phyloP scores from a whole-genome alignment of 139 green algal genomes.

The Chlorella sp. region DNA sequence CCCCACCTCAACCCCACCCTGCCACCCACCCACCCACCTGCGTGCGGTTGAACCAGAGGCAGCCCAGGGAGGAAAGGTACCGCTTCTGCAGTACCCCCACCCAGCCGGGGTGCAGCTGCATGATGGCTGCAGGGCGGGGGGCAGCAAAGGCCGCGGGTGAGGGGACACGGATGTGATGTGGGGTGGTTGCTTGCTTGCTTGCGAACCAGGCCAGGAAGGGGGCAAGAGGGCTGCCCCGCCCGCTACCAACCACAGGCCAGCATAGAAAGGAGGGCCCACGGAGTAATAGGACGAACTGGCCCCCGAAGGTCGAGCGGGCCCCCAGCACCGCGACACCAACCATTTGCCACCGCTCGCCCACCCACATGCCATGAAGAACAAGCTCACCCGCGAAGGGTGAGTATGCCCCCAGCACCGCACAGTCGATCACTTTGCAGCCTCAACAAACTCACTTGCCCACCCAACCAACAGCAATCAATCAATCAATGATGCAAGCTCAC shows the following conservation, averaged over 20 bases:
- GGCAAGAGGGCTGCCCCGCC: no score
- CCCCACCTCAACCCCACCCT: background rate
- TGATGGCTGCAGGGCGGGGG: conserved; percentile 70
- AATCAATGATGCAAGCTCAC: background rate
- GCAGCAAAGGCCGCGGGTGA: background rate
- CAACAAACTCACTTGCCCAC: no score
- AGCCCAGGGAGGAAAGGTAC: conserved; percentile 89
- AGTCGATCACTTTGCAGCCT: no score
- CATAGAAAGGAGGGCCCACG: no score
- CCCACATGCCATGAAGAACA: no score
- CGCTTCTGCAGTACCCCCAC: conserved; percentile 90
- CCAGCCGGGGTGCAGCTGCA: conserved; percentile 94
- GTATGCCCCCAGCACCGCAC: no score
- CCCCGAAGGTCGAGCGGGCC: no score
- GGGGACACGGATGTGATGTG: background rate
- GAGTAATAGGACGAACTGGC: no score
- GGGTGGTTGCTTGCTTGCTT: background rate
- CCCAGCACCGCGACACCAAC: no score
- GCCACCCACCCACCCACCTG: conserved; percentile 57
- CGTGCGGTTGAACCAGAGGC: conserved; percentile 98
- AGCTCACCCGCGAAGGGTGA: no score
- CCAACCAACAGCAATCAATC: background rate
- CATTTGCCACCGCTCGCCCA: no score
- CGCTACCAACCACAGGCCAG: no score
- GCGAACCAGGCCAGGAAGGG: background rate